Percentiles rank a stretch among this genome's conserved stretches.
Evolutionary conservation across 208 protist species (phyloP).

Genomic region (Leishmania arabica): DNA sequence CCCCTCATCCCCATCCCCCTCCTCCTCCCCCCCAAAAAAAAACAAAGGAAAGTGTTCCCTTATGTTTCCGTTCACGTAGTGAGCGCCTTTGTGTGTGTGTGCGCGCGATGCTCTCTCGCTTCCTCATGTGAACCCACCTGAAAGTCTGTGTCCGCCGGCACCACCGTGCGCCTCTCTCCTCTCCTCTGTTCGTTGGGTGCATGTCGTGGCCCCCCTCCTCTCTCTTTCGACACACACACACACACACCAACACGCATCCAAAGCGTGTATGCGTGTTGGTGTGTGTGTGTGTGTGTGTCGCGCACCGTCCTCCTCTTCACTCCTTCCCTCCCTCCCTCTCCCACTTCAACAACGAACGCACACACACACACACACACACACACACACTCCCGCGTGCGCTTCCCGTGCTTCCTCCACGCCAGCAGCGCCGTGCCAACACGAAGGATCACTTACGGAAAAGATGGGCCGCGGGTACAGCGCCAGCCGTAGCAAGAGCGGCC

Average conservation of each 20-base stretch:
- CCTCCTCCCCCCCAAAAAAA: not conserved
- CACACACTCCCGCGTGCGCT: not conserved
- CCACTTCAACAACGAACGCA: not conserved
- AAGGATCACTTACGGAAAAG: not conserved
- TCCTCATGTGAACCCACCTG: not conserved
- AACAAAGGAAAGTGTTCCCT: not conserved
- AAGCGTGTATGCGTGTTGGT: not conserved
- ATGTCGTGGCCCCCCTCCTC: not conserved
- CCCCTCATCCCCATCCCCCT: too few species aligned
- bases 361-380: not conserved
- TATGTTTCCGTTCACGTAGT: not conserved
- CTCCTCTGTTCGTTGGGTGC: not conserved
- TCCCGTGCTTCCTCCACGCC: not conserved
- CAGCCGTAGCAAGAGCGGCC: constrained; percentile 74
- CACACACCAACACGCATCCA: not conserved
- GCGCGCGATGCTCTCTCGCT: not conserved
- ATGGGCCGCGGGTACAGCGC: constrained; percentile 88
- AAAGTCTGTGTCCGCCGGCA: not conserved
- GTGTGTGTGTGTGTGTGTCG: not conserved
- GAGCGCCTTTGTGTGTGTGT: not conserved
- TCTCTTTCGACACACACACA: not conserved
- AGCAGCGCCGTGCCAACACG: not conserved
- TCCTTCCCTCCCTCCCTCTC: too few species aligned
- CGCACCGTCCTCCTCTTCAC: not conserved
- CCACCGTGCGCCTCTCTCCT: not conserved